Conservation (phyloP, 2,329 filamentous ascomycete species). For the Emmonsiellopsis sp. region DNA sequence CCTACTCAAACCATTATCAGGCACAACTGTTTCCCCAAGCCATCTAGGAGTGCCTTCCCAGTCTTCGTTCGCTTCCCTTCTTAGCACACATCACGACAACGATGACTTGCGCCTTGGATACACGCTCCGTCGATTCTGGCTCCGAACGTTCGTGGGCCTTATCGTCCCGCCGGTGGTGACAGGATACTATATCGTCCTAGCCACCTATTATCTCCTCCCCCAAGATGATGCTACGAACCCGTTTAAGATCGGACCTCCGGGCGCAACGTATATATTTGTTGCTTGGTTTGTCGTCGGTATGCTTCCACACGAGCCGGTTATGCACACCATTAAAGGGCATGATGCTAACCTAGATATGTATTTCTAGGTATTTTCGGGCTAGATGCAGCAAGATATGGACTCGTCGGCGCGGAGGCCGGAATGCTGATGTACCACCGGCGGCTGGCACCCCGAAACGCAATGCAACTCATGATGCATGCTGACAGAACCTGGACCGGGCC, state of each 20-base stretch:
- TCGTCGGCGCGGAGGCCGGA: neutral
- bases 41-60: neutral
- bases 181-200: neutral
- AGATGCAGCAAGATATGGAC: neutral
- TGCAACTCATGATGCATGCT: slow-evolving; percentile 2
- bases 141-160: neutral
- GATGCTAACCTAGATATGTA: neutral
- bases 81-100: neutral
- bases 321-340: neutral
- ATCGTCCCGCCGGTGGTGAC: slow-evolving; percentile 1
- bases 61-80: neutral
- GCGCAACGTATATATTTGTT: neutral
- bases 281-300: slow-evolving; percentile 1
- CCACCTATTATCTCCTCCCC: neutral
- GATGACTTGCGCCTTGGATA: neutral
- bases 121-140: slow-evolving; percentile 1
- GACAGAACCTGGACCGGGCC: slow-evolving; percentile 1
- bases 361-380: neutral
- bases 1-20: neutral
- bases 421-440: neutral
- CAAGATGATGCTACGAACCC: neutral
- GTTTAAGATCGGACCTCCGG: neutral
- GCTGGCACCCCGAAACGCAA: neutral
- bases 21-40: neutral
- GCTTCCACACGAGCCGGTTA: neutral